Evolutionary conservation across 2,329 filamentous ascomycete genomes (phyloP).

Genomic region (Emmonsia crescens): DNA sequence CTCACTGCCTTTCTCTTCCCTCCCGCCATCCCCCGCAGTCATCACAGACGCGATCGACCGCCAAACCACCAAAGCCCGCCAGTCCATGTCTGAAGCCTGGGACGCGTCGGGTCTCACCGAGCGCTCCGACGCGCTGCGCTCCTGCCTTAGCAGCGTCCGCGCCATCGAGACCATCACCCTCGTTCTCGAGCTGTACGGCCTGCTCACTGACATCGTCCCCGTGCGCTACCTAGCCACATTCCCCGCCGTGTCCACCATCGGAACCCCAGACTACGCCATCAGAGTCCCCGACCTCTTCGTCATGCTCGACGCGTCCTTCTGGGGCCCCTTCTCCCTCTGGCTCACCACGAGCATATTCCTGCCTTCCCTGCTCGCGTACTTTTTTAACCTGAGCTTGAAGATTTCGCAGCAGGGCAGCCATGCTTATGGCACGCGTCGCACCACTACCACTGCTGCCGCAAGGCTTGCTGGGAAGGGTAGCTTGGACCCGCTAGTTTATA

Average conservation of each 20-base stretch:
- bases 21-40: constrained; percentile 69
- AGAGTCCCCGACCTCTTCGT: constrained; percentile 71
- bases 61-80: constrained; percentile 34
- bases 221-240: constrained; percentile 63
- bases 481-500: constrained; percentile 82
- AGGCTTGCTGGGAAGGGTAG: constrained; percentile 37
- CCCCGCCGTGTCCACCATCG: constrained; percentile 48
- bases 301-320: constrained; percentile 67
- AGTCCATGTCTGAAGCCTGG: constrained; percentile 26
- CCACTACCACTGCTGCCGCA: constrained; percentile 20
- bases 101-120: constrained; percentile 27
- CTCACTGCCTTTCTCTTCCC: constrained; percentile 44
- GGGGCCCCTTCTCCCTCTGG: constrained; percentile 73
- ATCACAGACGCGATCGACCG: constrained; percentile 68
- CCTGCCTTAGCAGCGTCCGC: constrained; percentile 56
- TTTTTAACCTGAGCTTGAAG: constrained; percentile 70
- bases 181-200: constrained; percentile 56
- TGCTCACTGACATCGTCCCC: constrained; percentile 61
- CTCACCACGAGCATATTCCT: constrained; percentile 57
- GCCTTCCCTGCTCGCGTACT: constrained; percentile 67
- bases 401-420: constrained; percentile 20
- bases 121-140: constrained; percentile 52
- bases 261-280: constrained; percentile 50
- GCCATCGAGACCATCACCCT: constrained; percentile 57
- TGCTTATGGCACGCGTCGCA: constrained; percentile 18